These are phyloP conservation scores for Coprinopsis strossmayeri DNA, from an alignment of 768 basidiomycete species.

Conservation along the genomic window DNA sequence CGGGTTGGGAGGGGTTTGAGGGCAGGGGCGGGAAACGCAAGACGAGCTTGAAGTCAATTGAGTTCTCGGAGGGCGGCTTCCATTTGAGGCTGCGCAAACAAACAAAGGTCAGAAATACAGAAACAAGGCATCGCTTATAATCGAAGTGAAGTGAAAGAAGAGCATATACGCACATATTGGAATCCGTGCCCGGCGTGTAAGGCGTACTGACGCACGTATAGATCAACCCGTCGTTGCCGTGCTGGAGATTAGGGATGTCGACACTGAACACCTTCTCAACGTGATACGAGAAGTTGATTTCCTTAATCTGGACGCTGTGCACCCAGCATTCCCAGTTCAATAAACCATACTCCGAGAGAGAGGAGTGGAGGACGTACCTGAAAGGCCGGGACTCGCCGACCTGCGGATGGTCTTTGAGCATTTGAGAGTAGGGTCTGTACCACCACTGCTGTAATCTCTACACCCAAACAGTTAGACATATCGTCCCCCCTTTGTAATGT, in stretches of 20 bases:
- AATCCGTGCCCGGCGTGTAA: conserved; percentile 82
- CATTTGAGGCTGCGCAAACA: conserved; percentile 81
- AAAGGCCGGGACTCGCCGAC: conserved; percentile 68
- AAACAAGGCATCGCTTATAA: conserved; percentile 4
- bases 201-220: conserved; percentile 87
- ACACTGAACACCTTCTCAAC: conserved; percentile 80
- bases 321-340: no score
- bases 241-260: conserved; percentile 80
- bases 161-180: conserved; percentile 64
- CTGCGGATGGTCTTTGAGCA: conserved; percentile 62
- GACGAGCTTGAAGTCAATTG: conserved; percentile 94
- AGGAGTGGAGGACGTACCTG: conserved; percentile 50
- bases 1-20: conserved; percentile 52
- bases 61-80: conserved; percentile 98
- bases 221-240: conserved; percentile 93
- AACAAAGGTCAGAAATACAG: no score
- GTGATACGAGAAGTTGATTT: conserved; percentile 81
- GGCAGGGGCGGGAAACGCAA: conserved; percentile 80
- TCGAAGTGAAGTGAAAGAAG: not conserved
- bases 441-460: conserved; percentile 82
- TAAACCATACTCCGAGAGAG: conserved; percentile 5
- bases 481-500: no score
- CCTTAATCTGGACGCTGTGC: conserved; percentile 78
- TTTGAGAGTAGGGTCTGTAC: conserved; percentile 69
- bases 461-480: no score